A percentile compares a stretch with the other conserved stretches of the same genome.
Evolutionary conservation across 345 rosid species (phyloP).

Genomic region (Eucalyptus marginata): DNA sequence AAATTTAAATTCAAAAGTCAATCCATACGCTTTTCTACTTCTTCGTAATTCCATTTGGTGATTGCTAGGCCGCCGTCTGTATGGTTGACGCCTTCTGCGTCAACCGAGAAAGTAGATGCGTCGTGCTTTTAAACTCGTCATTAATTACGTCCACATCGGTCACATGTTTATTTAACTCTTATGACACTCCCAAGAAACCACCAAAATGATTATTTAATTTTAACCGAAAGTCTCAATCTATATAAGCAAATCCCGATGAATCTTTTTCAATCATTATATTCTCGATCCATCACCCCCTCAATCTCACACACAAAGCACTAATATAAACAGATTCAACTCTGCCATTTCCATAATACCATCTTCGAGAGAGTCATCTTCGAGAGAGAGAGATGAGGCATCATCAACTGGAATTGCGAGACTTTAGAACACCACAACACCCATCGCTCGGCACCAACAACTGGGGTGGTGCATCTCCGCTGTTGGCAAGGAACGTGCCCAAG

Average conservation of each 20-base stretch:
- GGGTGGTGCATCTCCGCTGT: slow-evolving; percentile 54
- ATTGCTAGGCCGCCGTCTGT: neutral
- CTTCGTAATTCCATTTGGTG: neutral
- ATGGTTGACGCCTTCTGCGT: neutral
- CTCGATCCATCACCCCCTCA: neutral
- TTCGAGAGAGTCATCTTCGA: neutral
- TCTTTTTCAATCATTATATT: neutral
- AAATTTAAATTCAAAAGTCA: neutral
- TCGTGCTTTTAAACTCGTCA: neutral
- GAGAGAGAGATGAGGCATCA: neutral
- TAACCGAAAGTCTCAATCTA: neutral
- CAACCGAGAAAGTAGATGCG: neutral
- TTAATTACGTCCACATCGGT: neutral
- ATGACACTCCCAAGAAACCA: neutral
- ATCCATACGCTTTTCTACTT: neutral
- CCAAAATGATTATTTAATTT: neutral
- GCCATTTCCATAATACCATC: neutral
- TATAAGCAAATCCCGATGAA: neutral
- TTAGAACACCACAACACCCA: slow-evolving; percentile 51
- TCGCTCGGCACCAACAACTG: slow-evolving; percentile 38
- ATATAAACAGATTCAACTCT: neutral
- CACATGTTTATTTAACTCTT: neutral
- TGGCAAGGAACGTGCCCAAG: slow-evolving; percentile 38
- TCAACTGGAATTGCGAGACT: slow-evolving; percentile 14
- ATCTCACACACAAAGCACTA: neutral